phyloP scores from a whole-genome alignment of 2,329 filamentous ascomycete species.

The Penicillium sp. region DNA sequence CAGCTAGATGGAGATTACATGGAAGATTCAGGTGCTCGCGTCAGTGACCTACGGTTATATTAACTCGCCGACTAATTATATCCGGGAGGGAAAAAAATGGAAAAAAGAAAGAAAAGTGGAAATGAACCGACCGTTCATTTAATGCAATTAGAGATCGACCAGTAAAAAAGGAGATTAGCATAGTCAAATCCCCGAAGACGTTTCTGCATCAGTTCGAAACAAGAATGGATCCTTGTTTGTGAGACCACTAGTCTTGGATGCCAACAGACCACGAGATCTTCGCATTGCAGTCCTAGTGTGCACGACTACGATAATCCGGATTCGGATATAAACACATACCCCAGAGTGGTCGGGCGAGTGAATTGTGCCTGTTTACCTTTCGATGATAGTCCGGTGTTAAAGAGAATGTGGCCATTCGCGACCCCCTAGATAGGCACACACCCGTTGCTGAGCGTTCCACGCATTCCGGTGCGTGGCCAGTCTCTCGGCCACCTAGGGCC shows the following conservation, averaged over 20 bases:
- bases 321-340: not conserved
- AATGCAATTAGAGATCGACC: not conserved
- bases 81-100: not conserved
- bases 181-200: not conserved
- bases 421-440: constrained; percentile 12
- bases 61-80: not conserved
- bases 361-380: not conserved
- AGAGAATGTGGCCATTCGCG: constrained; percentile 14
- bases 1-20: not conserved
- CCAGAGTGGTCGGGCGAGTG: not conserved
- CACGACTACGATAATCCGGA: not conserved
- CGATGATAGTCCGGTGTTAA: constrained; percentile 2
- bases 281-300: not conserved
- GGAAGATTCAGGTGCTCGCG: too few species aligned
- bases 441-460: not conserved
- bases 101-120: not conserved
- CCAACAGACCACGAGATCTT: not conserved
- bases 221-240: constrained; percentile 10
- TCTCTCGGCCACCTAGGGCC: not conserved
- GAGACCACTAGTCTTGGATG: not conserved
- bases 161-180: not conserved
- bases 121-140: not conserved
- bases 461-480: constrained; percentile 16
- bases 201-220: constrained; percentile 11
- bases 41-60: not conserved